Conservation (phyloP, 1,139 yeast genomes). For the Pichia kudriavzevii region DNA sequence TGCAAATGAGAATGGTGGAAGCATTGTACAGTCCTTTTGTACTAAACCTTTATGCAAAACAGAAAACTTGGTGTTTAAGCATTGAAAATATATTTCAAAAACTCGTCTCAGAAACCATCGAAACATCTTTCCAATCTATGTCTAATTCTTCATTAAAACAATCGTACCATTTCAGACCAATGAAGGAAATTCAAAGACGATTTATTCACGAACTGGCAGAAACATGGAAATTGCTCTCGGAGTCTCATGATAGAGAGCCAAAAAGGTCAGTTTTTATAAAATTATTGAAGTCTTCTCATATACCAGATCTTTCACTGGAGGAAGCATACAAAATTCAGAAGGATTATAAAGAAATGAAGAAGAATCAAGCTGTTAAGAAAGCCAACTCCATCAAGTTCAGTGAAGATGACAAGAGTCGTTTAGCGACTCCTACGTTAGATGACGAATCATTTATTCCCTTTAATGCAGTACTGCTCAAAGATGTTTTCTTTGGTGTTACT, state of each 20-base stretch:
- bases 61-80: constrained; percentile 55
- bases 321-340: constrained; percentile 26
- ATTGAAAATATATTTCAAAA: constrained; percentile 46
- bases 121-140: constrained; percentile 5
- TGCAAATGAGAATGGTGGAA: constrained; percentile 19
- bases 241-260: constrained; percentile 80
- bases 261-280: constrained; percentile 62
- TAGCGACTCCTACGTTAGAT: no score
- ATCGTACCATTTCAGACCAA: constrained; percentile 59
- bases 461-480: constrained; percentile 51
- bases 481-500: constrained; percentile 48
- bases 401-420: constrained; percentile 2
- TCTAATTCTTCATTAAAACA: constrained; percentile 20
- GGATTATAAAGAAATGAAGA: constrained; percentile 19
- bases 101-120: constrained; percentile 8
- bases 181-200: constrained; percentile 60
- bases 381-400: constrained; percentile 1
- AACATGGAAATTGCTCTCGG: constrained; percentile 51
- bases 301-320: constrained; percentile 28
- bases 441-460: no score
- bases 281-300: constrained; percentile 29
- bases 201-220: constrained; percentile 66
- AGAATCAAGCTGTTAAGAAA: constrained; percentile 17
- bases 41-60: constrained; percentile 40
- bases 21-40: constrained; percentile 39